Conservation (phyloP, 441 rosid genomes). For the Gossypium trilobum region DNA sequence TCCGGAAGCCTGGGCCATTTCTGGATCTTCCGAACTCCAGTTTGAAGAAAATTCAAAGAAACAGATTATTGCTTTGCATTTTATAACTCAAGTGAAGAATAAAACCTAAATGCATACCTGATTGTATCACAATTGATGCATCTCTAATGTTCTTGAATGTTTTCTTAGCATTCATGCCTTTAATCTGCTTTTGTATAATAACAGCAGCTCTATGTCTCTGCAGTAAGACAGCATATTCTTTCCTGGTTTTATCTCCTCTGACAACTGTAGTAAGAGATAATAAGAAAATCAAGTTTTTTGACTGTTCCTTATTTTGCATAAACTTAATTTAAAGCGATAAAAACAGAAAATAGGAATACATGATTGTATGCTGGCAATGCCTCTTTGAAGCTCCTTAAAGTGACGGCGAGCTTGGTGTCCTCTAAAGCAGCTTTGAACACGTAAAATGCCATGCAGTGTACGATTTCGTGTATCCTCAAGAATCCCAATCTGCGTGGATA, state of each 20-base stretch:
- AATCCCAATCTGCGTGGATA: slow-evolving; percentile 68
- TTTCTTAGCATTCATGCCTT: slow-evolving; percentile 38
- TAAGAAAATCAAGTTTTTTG: slow-evolving; percentile 6
- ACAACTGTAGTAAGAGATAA: slow-evolving; percentile 42
- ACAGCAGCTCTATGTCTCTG: slow-evolving; percentile 79
- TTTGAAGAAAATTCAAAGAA: slow-evolving; percentile 14
- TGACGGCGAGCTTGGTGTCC: slow-evolving; percentile 73
- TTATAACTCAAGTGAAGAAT: slow-evolving; percentile 6
- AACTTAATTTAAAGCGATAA: neutral
- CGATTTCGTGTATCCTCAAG: slow-evolving; percentile 96
- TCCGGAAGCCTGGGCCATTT: neutral
- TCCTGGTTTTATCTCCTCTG: slow-evolving; percentile 66
- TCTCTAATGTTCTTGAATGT: slow-evolving; percentile 38
- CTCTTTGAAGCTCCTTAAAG: slow-evolving; percentile 54
- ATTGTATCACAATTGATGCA: slow-evolving; percentile 62
- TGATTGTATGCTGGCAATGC: slow-evolving; percentile 67
- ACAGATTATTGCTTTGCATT: neutral
- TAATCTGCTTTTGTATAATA: slow-evolving; percentile 59
- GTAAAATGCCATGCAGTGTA: slow-evolving; percentile 86
- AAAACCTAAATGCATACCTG: slow-evolving; percentile 40
- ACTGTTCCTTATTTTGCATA: neutral
- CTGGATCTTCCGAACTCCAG: neutral
- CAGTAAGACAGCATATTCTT: slow-evolving; percentile 47
- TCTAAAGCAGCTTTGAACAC: slow-evolving; percentile 92
- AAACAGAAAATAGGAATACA: slow-evolving; percentile 34